Base-by-base conservation (phyloP, 768 basidiomycete species). In the Lactarius psammicola region DNA sequence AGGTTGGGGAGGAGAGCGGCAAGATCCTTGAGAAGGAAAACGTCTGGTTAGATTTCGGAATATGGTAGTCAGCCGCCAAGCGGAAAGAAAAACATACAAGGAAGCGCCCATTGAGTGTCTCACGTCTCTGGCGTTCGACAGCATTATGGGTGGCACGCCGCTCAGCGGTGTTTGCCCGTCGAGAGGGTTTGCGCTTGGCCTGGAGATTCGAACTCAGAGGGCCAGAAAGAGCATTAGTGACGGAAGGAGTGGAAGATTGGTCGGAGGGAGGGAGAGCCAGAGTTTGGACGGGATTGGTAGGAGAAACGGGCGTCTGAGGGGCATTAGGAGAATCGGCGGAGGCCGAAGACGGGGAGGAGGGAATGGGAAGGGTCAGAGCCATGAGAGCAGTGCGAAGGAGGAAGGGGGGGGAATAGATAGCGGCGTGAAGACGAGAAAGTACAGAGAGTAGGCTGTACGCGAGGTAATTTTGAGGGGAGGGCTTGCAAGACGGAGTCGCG, bases 141-240 rank as follows among this genome's bases (percentile, higher is more conserved):
- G 97, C 96, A 75, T 98, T 99, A 79, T 99, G 96, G 26, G 92
- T 95, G 4, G 94, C 94, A 40, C 96, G 82, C 77, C 95, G 92
- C 76, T 98, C 96, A 59, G 95, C 95, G 60, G 95, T 98, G 78
- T 98, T 98, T 60, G 94, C 95, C 36, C 95, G 86, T 68, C 94
- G 84, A 72, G 85, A 86, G 62, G 92, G 86, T 76, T 96, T 96
- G 76, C 90, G 86, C 75, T 90, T 92, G 65, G 79, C 74, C 67
- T 84, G 82, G n/a, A 77, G 68, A 60, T 70, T 65, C 18, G 73
- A 60, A 26, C 71, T 75, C 33, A 73, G 53, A 55, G 63, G 49
- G 33, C 56, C 49, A 4, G 61, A 56, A 54, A 56, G 51, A 31
- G 69, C 63, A 54, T 60, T 67, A 62, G 68, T 44, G 34, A 63